phyloP scores from a whole-genome alignment of 441 rosid genomes.

The Adansonia grandidieri region DNA sequence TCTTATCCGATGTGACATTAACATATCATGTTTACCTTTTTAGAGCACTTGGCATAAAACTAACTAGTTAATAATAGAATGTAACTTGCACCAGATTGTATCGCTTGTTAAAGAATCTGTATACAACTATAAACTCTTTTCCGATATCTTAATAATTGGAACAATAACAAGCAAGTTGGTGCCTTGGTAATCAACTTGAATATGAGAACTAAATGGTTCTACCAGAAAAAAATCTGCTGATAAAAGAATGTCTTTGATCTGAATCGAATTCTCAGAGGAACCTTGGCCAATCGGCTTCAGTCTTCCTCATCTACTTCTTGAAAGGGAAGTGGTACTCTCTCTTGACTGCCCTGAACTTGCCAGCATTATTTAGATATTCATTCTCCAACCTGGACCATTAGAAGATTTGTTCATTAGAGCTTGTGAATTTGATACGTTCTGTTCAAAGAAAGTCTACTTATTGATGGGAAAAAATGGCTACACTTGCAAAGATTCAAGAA shows the following conservation, averaged over 20 bases:
- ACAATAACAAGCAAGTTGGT: constrained; percentile 38
- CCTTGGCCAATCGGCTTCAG: constrained; percentile 52
- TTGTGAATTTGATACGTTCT: constrained; percentile 5
- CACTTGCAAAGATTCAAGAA: constrained; percentile 13
- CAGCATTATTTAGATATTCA: constrained; percentile 99
- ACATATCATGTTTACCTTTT: too few species aligned
- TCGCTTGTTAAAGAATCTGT: constrained; percentile 37
- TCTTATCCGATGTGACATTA: too few species aligned
- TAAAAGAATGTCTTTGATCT: constrained; percentile 31
- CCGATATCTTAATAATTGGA: constrained; percentile 28
- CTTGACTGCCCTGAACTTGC: constrained; percentile 91
- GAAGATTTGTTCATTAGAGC: constrained; percentile 12
- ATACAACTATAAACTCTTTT: constrained; percentile 41
- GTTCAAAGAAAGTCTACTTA: neutral
- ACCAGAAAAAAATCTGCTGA: constrained; percentile 32
- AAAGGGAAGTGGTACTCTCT: constrained; percentile 91
- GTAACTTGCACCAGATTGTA: constrained; percentile 28
- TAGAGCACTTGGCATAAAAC: too few species aligned
- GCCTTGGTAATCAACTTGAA: constrained; percentile 44
- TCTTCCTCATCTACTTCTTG: constrained; percentile 91
- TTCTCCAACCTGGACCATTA: constrained; percentile 87
- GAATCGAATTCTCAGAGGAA: constrained; percentile 43
- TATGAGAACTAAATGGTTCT: neutral
- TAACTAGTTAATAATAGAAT: too few species aligned
- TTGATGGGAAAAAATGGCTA: neutral